These are phyloP conservation scores for Aspergillus homomorphus DNA, from an alignment of 495 filamentous ascomycete species.

Conservation along the genomic window DNA sequence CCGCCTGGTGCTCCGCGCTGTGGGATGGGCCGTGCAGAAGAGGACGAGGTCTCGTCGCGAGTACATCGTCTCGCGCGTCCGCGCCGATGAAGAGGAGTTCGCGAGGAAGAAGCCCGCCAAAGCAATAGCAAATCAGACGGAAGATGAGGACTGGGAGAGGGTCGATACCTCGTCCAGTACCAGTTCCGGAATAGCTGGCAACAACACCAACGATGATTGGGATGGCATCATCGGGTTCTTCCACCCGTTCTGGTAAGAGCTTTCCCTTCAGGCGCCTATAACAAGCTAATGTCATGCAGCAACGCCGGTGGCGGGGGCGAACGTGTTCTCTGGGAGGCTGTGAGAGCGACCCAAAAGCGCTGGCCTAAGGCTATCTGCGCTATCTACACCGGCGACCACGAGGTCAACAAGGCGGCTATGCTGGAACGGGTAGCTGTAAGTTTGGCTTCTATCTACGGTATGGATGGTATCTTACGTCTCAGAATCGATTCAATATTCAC, in stretches of 20 bases:
- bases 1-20: constrained; percentile 38
- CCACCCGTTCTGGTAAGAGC: constrained; percentile 82
- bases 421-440: constrained; percentile 69
- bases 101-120: constrained; percentile 30
- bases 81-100: constrained; percentile 56
- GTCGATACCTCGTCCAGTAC: constrained; percentile 51
- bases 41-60: constrained; percentile 63
- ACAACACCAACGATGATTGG: constrained; percentile 61
- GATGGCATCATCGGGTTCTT: constrained; percentile 90
- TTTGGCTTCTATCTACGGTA: background rate
- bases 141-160: constrained; percentile 75
- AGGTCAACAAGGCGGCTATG: constrained; percentile 74
- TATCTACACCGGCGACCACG: constrained; percentile 93
- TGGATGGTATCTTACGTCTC: background rate
- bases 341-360: constrained; percentile 83
- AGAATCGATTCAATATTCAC: constrained; percentile 89
- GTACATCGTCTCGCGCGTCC: constrained; percentile 57
- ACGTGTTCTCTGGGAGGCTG: constrained; percentile 93
- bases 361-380: constrained; percentile 86
- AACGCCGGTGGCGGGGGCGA: constrained; percentile 97
- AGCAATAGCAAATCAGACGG: constrained; percentile 27
- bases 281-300: constrained; percentile 37
- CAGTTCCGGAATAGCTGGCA: constrained; percentile 47
- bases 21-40: constrained; percentile 65
- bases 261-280: background rate